Conservation (phyloP, 768 basidiomycete genomes). For the Auriscalpium orientale region DNA sequence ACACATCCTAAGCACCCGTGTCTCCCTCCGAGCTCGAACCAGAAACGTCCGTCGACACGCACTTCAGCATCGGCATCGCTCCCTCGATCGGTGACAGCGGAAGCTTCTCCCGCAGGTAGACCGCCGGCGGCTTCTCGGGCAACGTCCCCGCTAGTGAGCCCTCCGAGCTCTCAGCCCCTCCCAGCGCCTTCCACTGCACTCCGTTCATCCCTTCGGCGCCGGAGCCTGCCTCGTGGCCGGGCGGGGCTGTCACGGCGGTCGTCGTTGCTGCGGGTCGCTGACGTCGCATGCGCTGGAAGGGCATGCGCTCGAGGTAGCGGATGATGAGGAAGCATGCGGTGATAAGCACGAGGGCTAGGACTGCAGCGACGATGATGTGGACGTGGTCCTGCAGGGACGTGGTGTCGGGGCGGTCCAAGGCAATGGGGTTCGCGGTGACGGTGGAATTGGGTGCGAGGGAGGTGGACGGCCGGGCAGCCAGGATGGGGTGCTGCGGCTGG, state of each 20-base stretch:
- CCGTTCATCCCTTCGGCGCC: not conserved
- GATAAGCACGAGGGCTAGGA: conserved; percentile 5
- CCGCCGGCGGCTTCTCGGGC: conserved; percentile 1
- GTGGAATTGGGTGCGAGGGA: not conserved
- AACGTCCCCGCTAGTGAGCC: not conserved
- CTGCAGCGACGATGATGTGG: conserved; percentile 9
- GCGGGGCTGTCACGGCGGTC: not conserved
- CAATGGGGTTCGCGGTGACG: conserved; percentile 3
- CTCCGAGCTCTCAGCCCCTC: not conserved
- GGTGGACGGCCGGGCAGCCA: not conserved
- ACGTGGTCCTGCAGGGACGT: conserved; percentile 2
- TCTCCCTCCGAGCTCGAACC: too few species aligned
- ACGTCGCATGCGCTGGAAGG: not conserved
- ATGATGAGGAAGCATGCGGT: conserved; percentile 4
- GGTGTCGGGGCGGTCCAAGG: not conserved
- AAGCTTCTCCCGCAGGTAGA: not conserved
- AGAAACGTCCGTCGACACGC: too few species aligned
- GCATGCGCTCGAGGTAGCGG: conserved; percentile 6
- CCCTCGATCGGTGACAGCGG: not conserved
- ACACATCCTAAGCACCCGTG: too few species aligned
- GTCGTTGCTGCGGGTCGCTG: not conserved
- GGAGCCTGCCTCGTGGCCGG: not conserved
- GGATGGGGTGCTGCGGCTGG: not conserved
- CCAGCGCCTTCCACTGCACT: not conserved
- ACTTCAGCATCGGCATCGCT: too few species aligned